Base-by-base conservation (phyloP, 2,329 filamentous ascomycete genomes). In the Ascochyta lentis region DNA sequence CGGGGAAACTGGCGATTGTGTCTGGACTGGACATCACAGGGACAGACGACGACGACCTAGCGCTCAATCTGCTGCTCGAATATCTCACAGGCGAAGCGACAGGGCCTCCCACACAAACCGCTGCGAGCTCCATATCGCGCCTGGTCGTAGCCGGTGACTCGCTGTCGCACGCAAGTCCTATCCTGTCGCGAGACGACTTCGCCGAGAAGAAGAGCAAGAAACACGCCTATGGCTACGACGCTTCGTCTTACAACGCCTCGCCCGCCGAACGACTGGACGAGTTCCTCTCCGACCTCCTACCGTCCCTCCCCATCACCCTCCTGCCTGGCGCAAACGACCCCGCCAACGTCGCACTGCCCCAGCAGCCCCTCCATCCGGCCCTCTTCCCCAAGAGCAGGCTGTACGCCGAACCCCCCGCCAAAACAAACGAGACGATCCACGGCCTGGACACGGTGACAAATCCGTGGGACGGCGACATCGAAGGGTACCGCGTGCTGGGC, bases 391-490 rank as follows among this genome's bases (percentile, higher is more conserved):
- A 84, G 8, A 82, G 91, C 16, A 84, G 92, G 60, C 79, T 84
- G 7, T 99, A 91, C 71, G 83, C 83, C 31, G 77, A 82, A 10
- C 76, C 78, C 13, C 82, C 82, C 0, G 71, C 75, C 4, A 65
- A 73, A 58, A 68, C 71, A 26, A 67, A 69, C 39, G 62, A 69
- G 39, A 68, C 63, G 44, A 78, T 84, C 0, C 87, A 89, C 19
- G 96, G 92, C 89, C 87, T 99, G 49, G 91, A 98, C 74, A 83
- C 85, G 6, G 90, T 93, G 42, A 98, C 95, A 4, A 99, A 99
- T 69, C 95, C 95, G 0, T 96, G 90, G 88, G 90, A 96, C 67
- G 92, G 88, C 22, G 91, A 96, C 72, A 77, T 99, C 0, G 92
- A 96, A 51, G 96, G 95, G 1, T 96, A 92, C 89, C 85, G 91